Evolutionary conservation across 176 grass and related monocot species (phyloP), one percentile per base, ranked within the genome.

Genomic region (Musa beccarii): DNA sequence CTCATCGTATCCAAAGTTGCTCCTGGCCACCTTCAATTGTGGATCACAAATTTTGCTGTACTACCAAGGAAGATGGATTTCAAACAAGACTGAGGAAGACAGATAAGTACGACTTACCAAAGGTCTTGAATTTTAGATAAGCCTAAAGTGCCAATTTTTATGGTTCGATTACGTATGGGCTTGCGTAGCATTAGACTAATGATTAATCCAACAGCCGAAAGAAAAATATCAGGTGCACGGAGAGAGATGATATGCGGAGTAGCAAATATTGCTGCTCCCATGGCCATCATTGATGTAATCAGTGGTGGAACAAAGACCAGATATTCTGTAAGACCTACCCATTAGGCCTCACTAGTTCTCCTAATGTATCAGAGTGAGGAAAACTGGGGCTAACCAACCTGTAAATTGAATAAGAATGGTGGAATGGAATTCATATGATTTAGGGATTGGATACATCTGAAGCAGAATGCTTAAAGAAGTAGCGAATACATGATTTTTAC

Each of bases 1-100:
- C 66, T 24, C 77, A 51, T 70, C 66, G 1, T 81, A 22, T 56
- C n/a, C 2, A 1, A 26, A 73, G 57, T 16, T 53, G 79, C 23
- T 13, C 21, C 20, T 21, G 1, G 23, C 50, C 53, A 49, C 55
- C 49, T 69, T 89, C 82, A 87, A 23, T 80, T 65, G 9, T 83
- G 84, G 50, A 89, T 25, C 43, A 54, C 49, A 51, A 83, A 85
- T 65, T 85, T 83, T 20, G 51, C 14, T 71, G 49, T 69, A 28
- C 54, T 57, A 19, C 87, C 87, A 70, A 75, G 81, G 76, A 80
- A 69, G 82, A 86, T 75, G 49, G 74, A 75, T 66, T 24, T 26
- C 51, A 34, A 78, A 83, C 51, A 68, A 50, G 21, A 59, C 9
- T 4, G 16, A 71, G 81, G 10, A 69, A 67, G 11, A 0, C 5